Conservation (phyloP, 148 eudicot species). For the Silene uniflora region DNA sequence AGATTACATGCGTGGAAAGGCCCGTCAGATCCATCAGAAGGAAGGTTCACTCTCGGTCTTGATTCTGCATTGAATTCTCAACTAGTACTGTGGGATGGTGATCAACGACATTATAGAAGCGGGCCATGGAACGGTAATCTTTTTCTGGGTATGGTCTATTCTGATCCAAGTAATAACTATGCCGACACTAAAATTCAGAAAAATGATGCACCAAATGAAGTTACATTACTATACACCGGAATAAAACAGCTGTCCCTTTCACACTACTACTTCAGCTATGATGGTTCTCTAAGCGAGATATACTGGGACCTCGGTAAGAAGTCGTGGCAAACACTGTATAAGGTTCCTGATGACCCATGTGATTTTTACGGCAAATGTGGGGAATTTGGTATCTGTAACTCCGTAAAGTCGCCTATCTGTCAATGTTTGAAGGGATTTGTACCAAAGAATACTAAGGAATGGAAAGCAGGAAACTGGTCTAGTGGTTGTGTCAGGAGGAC, state of each 20-base stretch:
- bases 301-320: conserved; percentile 13
- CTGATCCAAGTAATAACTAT: background rate
- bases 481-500: conserved; percentile 45
- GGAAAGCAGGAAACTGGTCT: conserved; percentile 44
- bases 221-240: background rate
- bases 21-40: conserved; percentile 2
- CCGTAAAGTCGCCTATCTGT: conserved; percentile 36
- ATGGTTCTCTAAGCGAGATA: conserved; percentile 23
- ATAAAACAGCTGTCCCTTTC: background rate
- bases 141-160: conserved; percentile 1
- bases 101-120: conserved; percentile 2
- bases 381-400: conserved; percentile 48
- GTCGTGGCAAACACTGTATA: conserved; percentile 8
- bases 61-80: conserved; percentile 21
- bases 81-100: background rate
- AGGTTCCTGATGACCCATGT: conserved; percentile 22
- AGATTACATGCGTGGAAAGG: conserved; percentile 5
- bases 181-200: conserved; percentile 4
- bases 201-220: background rate
- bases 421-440: conserved; percentile 45
- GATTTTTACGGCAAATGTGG: conserved; percentile 52
- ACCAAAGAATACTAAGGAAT: conserved; percentile 36
- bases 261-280: conserved; percentile 7
- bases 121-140: conserved; percentile 4
- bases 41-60: conserved; percentile 3